Conservation (phyloP, 345 rosid species). For the Brassica rapa region DNA sequence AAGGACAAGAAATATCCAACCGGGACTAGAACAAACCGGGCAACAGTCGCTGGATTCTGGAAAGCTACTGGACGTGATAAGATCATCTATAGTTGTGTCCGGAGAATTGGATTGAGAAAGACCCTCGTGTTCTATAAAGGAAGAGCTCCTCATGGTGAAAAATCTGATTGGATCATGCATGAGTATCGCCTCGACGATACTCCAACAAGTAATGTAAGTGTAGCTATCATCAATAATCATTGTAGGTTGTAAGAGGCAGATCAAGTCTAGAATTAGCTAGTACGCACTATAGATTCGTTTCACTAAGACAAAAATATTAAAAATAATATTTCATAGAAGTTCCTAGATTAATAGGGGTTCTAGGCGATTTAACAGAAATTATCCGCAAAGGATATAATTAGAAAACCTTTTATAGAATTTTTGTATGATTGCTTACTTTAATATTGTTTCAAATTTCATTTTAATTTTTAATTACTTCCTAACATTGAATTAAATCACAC, state of each 20-base stretch:
- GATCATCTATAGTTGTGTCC: conserved; percentile 53
- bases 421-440: background rate
- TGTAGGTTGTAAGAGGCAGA: background rate
- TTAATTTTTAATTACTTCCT: background rate
- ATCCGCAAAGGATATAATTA: background rate
- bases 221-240: background rate
- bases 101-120: conserved; percentile 30
- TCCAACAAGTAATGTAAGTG: conserved; percentile 46
- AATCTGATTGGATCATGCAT: background rate
- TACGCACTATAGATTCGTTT: background rate
- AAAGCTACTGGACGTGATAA: conserved; percentile 1
- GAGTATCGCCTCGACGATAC: conserved; percentile 37
- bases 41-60: background rate
- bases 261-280: background rate
- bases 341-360: background rate
- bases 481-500: background rate
- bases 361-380: background rate
- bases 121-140: background rate
- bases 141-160: background rate
- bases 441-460: background rate
- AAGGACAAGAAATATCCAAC: conserved; percentile 3
- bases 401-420: background rate
- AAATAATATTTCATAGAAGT: background rate
- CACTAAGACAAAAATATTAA: background rate
- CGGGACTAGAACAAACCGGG: background rate